A percentile compares a stretch with the other conserved stretches of the same genome.
phyloP scores from a whole-genome alignment of 352 stramenopile species.

The Globisporangium canariense region DNA sequence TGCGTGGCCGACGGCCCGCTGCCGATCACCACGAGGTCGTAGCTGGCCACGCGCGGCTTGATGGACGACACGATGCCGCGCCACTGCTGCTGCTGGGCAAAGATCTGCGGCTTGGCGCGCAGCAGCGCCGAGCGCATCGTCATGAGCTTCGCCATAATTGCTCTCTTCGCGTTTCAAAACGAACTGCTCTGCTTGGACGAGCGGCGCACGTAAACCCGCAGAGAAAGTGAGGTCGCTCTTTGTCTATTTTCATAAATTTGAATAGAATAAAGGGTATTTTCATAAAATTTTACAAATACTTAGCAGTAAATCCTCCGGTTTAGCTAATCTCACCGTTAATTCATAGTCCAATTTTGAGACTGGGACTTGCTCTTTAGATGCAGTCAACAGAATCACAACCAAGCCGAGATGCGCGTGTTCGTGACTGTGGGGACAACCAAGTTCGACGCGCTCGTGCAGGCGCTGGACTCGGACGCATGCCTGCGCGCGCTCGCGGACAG shows the following conservation, averaged over 20 bases:
- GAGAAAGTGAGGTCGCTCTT: too few species aligned
- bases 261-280: too few species aligned
- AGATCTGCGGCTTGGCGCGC: slow-evolving; percentile 1
- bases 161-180: not conserved
- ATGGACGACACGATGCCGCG: slow-evolving; percentile 16
- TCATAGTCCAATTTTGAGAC: not conserved
- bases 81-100: slow-evolving; percentile 6
- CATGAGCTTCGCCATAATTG: slow-evolving; percentile 8
- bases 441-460: slow-evolving; percentile 88
- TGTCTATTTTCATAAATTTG: not conserved
- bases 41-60: slow-evolving; percentile 46
- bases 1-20: slow-evolving; percentile 82
- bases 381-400: slow-evolving; percentile 8
- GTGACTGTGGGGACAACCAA: slow-evolving; percentile 94
- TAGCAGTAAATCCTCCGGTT: not conserved
- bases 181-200: slow-evolving; percentile 9
- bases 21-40: slow-evolving; percentile 87
- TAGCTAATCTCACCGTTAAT: not conserved
- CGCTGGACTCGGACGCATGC: slow-evolving; percentile 63
- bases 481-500: slow-evolving; percentile 38
- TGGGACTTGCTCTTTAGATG: not conserved
- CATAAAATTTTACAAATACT: too few species aligned
- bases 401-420: slow-evolving; percentile 51
- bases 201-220: not conserved
- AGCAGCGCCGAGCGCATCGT: slow-evolving; percentile 10